Evolutionary conservation across 2,329 filamentous ascomycete species (phyloP), one percentile per base, ranked within the genome.

Genomic region (Dryadomyces sulphureus): DNA sequence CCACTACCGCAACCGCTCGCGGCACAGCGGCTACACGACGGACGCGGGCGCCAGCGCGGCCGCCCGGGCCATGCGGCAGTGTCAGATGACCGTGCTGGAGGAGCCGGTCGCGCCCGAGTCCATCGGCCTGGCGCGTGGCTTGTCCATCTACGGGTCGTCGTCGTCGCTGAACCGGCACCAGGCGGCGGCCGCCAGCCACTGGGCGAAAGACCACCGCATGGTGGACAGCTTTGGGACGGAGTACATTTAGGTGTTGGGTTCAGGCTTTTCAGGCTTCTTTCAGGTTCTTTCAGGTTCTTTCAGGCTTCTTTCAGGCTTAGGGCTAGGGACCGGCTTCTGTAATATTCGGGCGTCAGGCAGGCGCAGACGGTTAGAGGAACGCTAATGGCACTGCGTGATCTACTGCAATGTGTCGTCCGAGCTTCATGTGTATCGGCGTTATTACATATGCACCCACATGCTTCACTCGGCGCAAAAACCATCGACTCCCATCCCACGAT

Each of bases 61-160:
- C 14, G 36, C n/a, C 21, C 36, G n/a, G 5, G 5, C 7, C 14
- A 20, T 20, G 14, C 14, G 35, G 36, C 8, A 6, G 34, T 36
- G 34, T 11, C 34, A 36, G 16, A 7, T 7, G 34, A 12, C 3
- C 11, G 16, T n/a, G 8, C 34, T 16, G 6, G 34, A 19, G 9
- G 11, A 20, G 7, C 14, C 22, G 11, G 24, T 54, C 12, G 52
- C 51, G 8, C 53, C 54, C 2, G 52, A 52, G 2, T 45, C 48
- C 4, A 62, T 62, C n/a, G 61, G 61, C 2, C 45, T 62, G 50
- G 60, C 60, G 4, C 48, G 60, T 30, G 60, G 60, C 1, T 50
- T 56, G 45, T 61, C 57, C 7, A 56, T 62, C 30, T 46, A 51
- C n/a, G 48, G 47, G 20, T 34, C 48, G 32, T 30, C 34, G 35